Conservation (phyloP, 192 early-diverging fungal species). For the Jimgerdemannia lactiflua region DNA sequence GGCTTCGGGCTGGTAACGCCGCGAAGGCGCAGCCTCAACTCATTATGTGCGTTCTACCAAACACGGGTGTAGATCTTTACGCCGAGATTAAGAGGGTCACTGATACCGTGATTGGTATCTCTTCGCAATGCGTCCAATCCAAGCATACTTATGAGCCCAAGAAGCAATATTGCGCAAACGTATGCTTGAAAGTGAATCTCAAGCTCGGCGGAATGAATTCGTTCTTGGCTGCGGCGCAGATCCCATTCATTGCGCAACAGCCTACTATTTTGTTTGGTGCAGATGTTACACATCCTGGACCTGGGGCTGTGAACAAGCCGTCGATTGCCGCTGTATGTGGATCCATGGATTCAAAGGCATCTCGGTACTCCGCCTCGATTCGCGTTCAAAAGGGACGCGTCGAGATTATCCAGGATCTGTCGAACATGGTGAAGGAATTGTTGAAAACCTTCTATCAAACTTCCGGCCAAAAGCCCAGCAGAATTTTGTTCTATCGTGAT, state of each 20-base stretch:
- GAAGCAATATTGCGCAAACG: constrained; percentile 93
- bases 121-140: constrained; percentile 89
- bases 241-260: constrained; percentile 65
- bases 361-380: constrained; percentile 60
- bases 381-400: constrained; percentile 65
- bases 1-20: constrained; percentile 61
- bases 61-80: constrained; percentile 80
- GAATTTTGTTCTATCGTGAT: constrained; percentile 88
- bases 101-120: constrained; percentile 86
- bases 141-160: constrained; percentile 77
- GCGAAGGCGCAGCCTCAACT: constrained; percentile 71
- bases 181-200: constrained; percentile 91
- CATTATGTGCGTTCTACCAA: constrained; percentile 79
- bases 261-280: constrained; percentile 90
- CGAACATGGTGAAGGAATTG: constrained; percentile 60
- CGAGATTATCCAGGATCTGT: constrained; percentile 72
- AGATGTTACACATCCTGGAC: constrained; percentile 84
- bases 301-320: constrained; percentile 59
- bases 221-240: constrained; percentile 51
- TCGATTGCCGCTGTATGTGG: constrained; percentile 81
- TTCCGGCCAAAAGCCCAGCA: constrained; percentile 68
- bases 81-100: constrained; percentile 84
- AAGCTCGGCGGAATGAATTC: constrained; percentile 92
- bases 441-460: constrained; percentile 63
- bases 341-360: constrained; percentile 60